Evolutionary conservation across 2,329 filamentous ascomycete species (phyloP).

Genomic region (Xylaria arbuscula): DNA sequence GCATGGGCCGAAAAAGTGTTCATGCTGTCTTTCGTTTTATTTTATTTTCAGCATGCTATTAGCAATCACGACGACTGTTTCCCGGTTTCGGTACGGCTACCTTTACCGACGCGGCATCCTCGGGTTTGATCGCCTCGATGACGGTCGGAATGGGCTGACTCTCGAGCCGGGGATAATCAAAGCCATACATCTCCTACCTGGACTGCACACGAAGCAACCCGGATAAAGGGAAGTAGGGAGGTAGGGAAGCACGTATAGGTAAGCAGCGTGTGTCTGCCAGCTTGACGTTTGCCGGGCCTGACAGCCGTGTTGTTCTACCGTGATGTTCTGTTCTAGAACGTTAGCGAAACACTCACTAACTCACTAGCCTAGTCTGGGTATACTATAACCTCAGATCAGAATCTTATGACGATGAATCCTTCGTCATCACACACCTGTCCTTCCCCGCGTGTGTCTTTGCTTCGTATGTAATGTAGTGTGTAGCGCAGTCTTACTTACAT

Average conservation of each 20-base stretch:
- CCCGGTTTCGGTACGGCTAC: neutral
- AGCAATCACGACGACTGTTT: neutral
- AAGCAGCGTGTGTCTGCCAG: no score
- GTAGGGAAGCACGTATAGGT: neutral
- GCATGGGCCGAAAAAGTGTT: constrained; percentile 4
- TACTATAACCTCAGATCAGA: neutral
- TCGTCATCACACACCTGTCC: neutral
- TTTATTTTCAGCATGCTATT: neutral
- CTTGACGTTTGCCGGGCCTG: neutral
- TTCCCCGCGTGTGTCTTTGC: neutral
- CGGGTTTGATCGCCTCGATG: neutral
- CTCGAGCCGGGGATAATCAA: neutral
- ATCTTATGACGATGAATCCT: constrained; percentile 9
- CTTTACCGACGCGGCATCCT: neutral
- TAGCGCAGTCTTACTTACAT: neutral
- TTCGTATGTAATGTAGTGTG: neutral
- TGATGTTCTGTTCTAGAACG: constrained; percentile 11
- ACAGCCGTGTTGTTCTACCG: neutral
- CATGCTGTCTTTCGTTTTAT: neutral
- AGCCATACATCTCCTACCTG: neutral
- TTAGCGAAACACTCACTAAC: constrained; percentile 14
- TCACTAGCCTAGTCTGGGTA: neutral
- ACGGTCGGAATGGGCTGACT: constrained; percentile 3
- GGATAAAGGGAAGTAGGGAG: constrained; percentile 24
- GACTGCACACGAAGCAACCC: neutral